These are phyloP conservation scores for Rhodotorula taiwanensis DNA, from an alignment of 768 basidiomycete species.

Conservation along the genomic window DNA sequence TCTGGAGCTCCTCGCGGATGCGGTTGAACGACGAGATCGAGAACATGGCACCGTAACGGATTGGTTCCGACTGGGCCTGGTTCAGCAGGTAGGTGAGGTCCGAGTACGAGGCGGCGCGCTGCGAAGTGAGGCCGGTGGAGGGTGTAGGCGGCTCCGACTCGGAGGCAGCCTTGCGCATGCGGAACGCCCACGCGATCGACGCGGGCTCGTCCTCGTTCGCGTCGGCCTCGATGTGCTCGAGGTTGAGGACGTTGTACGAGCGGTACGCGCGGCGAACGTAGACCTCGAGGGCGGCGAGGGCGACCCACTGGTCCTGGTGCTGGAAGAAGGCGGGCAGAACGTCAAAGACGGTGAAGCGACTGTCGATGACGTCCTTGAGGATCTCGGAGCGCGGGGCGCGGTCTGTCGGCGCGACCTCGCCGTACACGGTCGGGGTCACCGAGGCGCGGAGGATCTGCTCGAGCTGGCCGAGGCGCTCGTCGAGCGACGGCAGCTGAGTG, in stretches of 20 bases:
- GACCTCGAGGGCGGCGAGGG: conserved; percentile 87
- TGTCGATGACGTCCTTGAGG: conserved; percentile 87
- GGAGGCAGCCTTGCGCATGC: conserved; percentile 64
- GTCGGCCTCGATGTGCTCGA: conserved; percentile 93
- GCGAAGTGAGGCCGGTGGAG: conserved; percentile 41
- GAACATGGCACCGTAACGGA: conserved; percentile 82
- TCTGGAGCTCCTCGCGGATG: conserved; percentile 31
- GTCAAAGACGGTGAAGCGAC: conserved; percentile 92
- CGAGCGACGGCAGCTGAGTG: conserved; percentile 93
- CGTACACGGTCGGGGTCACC: conserved; percentile 79
- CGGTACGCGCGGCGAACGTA: conserved; percentile 93
- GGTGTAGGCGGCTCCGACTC: conserved; percentile 82
- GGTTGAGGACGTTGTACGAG: conserved; percentile 79
- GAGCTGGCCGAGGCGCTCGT: conserved; percentile 89
- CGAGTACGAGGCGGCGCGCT: conserved; percentile 83
- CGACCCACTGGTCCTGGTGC: conserved; percentile 73
- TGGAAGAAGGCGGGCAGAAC: conserved; percentile 94
- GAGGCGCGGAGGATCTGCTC: conserved; percentile 84
- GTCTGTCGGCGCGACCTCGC: conserved; percentile 62
- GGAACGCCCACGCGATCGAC: conserved; percentile 89
- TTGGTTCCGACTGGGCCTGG: conserved; percentile 75
- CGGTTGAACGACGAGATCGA: conserved; percentile 62
- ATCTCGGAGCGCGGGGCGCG: conserved; percentile 76
- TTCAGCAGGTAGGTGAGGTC: conserved; percentile 89
- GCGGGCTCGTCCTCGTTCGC: conserved; percentile 65